Evolutionary conservation across 2,329 filamentous ascomycete species (phyloP).

Genomic region (Aureobasidium sp.): DNA sequence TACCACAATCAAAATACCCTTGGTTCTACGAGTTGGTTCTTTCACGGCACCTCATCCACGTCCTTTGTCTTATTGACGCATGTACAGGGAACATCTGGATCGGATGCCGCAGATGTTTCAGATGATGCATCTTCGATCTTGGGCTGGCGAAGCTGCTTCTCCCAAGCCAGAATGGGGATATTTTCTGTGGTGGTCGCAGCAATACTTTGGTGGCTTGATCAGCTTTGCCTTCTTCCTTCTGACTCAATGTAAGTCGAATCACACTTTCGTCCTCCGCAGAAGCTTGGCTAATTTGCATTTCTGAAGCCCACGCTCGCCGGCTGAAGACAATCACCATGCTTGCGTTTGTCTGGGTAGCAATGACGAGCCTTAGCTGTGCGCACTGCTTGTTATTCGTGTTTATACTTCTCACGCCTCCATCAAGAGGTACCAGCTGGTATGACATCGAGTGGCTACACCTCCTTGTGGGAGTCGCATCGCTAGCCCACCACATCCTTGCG

Average conservation of each 20-base stretch:
- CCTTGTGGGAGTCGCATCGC: not conserved
- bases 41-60: no score
- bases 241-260: not conserved
- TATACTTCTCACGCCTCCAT: constrained; percentile 3
- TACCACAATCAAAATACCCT: not conserved
- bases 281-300: not conserved
- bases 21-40: not conserved
- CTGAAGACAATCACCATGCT: not conserved
- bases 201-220: constrained; percentile 6
- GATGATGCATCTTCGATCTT: constrained; percentile 8
- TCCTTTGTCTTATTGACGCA: not conserved
- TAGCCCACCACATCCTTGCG: not conserved
- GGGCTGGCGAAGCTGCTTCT: not conserved
- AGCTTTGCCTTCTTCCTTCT: constrained; percentile 5
- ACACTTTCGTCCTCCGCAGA: not conserved
- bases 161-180: not conserved
- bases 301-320: constrained; percentile 1
- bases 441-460: not conserved
- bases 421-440: not conserved
- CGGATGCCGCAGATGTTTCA: not conserved
- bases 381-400: constrained; percentile 1
- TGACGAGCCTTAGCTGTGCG: constrained; percentile 10
- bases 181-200: constrained; percentile 9
- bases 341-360: constrained; percentile 7
- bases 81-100: not conserved